These are phyloP conservation scores for Setaria italica DNA, from an alignment of 202 grass and related monocot genomes.

Conservation along the genomic window DNA sequence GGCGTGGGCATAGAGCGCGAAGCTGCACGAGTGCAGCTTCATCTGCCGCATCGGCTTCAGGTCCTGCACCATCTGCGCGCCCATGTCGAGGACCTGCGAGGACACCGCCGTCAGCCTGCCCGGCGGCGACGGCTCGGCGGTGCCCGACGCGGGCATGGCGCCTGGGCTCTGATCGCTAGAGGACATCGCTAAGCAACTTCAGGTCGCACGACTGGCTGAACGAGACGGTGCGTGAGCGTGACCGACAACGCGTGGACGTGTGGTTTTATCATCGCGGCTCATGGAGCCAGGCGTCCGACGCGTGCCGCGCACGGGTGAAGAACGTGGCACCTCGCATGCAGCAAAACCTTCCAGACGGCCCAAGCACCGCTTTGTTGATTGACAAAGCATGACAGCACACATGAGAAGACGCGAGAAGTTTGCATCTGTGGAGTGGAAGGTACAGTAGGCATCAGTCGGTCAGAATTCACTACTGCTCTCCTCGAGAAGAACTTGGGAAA, in stretches of 20 bases:
- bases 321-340: constrained; percentile 58
- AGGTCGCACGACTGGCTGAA: no score
- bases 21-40: constrained; percentile 87
- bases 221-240: neutral
- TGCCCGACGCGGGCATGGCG: neutral
- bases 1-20: constrained; percentile 78
- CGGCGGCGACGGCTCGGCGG: constrained; percentile 16
- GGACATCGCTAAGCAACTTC: constrained; percentile 44
- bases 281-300: constrained; percentile 5
- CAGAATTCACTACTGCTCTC: neutral
- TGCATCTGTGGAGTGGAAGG: neutral
- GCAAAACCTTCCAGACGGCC: neutral
- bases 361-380: neutral
- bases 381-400: neutral
- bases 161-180: constrained; percentile 64
- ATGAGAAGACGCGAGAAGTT: constrained; percentile 16
- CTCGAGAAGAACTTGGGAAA: neutral
- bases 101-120: constrained; percentile 53
- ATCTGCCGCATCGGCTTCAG: constrained; percentile 79
- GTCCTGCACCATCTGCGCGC: constrained; percentile 60
- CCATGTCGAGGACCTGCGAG: constrained; percentile 57
- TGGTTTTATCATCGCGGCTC: constrained; percentile 19
- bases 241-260: neutral
- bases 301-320: constrained; percentile 12
- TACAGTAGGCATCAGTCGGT: neutral